Percentiles rank a stretch among this genome's conserved stretches.
These are phyloP conservation scores for Arthroderma uncinatum DNA, from an alignment of 2,329 filamentous ascomycete genomes.

Conservation along the genomic window DNA sequence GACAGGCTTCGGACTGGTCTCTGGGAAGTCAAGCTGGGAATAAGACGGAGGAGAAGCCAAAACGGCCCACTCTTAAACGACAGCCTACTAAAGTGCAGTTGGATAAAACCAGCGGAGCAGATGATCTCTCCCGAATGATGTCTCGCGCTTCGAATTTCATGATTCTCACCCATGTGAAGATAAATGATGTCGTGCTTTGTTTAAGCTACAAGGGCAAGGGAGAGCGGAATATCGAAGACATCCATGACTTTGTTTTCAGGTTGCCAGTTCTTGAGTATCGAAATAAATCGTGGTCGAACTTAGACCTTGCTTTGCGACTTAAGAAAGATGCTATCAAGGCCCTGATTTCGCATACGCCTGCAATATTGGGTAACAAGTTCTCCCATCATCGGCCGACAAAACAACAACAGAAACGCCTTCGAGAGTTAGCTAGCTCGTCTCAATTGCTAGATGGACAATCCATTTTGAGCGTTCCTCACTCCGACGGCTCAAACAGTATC, in stretches of 20 bases:
- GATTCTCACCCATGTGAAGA: constrained; percentile 90
- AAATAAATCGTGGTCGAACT: constrained; percentile 98
- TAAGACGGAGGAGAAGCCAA: constrained; percentile 33
- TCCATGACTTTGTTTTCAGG: constrained; percentile 94
- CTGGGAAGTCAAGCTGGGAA: constrained; percentile 24
- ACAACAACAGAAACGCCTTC: constrained; percentile 64
- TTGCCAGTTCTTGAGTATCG: constrained; percentile 89
- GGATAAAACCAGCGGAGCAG: constrained; percentile 53
- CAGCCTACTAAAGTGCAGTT: constrained; percentile 30
- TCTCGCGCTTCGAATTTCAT: constrained; percentile 90
- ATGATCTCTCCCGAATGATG: constrained; percentile 96
- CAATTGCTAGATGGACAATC: constrained; percentile 41
- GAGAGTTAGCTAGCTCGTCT: constrained; percentile 72
- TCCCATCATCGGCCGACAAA: constrained; percentile 73
- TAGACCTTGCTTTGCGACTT: constrained; percentile 81
- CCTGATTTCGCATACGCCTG: constrained; percentile 86
- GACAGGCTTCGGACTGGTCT: constrained; percentile 29
- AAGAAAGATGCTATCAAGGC: constrained; percentile 93
- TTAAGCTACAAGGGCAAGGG: constrained; percentile 94
- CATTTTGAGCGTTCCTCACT: constrained; percentile 10
- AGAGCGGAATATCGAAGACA: constrained; percentile 88
- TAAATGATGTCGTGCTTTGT: constrained; percentile 89
- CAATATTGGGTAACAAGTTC: constrained; percentile 96
- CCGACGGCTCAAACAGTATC: constrained; percentile 25
- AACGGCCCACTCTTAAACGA: constrained; percentile 38